Conservation (phyloP, 495 filamentous ascomycete genomes). For the Podospora tetraspora region DNA sequence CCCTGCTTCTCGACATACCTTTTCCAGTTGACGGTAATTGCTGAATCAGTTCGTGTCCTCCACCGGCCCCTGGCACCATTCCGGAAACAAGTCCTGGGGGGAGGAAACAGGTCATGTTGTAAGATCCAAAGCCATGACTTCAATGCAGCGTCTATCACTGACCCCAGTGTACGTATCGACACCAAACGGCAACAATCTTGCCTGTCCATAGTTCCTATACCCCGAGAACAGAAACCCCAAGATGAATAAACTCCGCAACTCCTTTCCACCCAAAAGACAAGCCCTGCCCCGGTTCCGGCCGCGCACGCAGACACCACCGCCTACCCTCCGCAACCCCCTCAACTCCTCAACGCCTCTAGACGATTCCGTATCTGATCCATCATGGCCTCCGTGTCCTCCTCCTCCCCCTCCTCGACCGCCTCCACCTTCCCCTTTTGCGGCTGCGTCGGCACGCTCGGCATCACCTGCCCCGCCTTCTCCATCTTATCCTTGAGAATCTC, state of each 20-base stretch:
- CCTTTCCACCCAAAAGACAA: conserved; percentile 6
- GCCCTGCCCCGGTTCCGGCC: neutral
- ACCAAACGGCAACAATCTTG: neutral
- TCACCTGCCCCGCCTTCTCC: conserved; percentile 54
- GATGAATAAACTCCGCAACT: conserved; percentile 10
- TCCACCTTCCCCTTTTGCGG: conserved; percentile 46
- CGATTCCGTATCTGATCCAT: conserved; percentile 90
- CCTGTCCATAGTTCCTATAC: neutral
- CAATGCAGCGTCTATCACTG: neutral
- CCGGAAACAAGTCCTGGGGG: neutral
- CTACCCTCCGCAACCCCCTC: conserved; percentile 6
- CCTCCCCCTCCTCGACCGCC: conserved; percentile 65
- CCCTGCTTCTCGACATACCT: neutral
- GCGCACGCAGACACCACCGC: neutral
- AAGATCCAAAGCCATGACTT: neutral
- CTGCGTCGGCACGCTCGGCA: conserved; percentile 50
- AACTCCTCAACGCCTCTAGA: conserved; percentile 89
- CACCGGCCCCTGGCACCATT: too few species aligned
- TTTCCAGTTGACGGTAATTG: neutral
- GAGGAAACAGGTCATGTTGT: neutral
- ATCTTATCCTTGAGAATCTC: conserved; percentile 83
- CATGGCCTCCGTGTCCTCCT: conserved; percentile 80
- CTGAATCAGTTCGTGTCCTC: neutral
- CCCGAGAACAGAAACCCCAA: neutral
- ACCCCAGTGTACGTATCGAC: neutral